phyloP scores from a whole-genome alignment of 768 basidiomycete species.

The Lactifluus echinatus region DNA sequence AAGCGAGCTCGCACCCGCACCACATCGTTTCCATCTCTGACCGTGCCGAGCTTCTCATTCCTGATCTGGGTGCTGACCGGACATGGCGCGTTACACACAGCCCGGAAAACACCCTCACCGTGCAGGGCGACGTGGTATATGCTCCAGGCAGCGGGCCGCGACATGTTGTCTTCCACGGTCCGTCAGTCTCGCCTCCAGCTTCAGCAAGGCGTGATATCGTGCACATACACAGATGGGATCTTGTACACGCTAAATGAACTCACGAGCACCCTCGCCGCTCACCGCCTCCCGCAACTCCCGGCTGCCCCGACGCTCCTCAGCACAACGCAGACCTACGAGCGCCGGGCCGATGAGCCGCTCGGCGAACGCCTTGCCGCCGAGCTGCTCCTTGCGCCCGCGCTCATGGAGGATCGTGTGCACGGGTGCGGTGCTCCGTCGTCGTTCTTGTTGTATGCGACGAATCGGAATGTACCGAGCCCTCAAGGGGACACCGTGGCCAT shows the following conservation, averaged over 20 bases:
- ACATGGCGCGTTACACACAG: slow-evolving; percentile 47
- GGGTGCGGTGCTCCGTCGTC: slow-evolving; percentile 28
- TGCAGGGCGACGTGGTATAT: slow-evolving; percentile 40
- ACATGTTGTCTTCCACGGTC: slow-evolving; percentile 58
- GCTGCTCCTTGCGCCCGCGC: slow-evolving; percentile 51
- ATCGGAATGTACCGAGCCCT: slow-evolving; percentile 61
- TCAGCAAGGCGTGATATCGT: too few species aligned
- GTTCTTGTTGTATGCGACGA: slow-evolving; percentile 65
- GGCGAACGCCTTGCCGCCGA: slow-evolving; percentile 58
- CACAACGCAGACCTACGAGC: slow-evolving; percentile 41
- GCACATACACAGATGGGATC: slow-evolving; percentile 39
- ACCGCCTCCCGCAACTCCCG: slow-evolving; percentile 40
- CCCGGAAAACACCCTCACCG: slow-evolving; percentile 33
- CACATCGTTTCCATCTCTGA: slow-evolving; percentile 42
- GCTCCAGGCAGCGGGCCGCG: slow-evolving; percentile 60
- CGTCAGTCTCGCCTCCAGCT: slow-evolving; percentile 23
- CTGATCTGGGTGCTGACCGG: slow-evolving; percentile 41
- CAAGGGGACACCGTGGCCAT: slow-evolving; percentile 69
- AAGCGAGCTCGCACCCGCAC: slow-evolving; percentile 70
- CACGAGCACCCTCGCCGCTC: slow-evolving; percentile 45
- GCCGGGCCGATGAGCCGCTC: slow-evolving; percentile 29
- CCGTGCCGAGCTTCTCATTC: slow-evolving; percentile 28
- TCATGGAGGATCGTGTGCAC: slow-evolving; percentile 29
- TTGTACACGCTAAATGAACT: slow-evolving; percentile 67
- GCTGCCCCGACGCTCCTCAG: slow-evolving; percentile 28